Evolutionary conservation across 176 grass and related monocot species (phyloP).

Genomic region (Calamus simplicifolius): DNA sequence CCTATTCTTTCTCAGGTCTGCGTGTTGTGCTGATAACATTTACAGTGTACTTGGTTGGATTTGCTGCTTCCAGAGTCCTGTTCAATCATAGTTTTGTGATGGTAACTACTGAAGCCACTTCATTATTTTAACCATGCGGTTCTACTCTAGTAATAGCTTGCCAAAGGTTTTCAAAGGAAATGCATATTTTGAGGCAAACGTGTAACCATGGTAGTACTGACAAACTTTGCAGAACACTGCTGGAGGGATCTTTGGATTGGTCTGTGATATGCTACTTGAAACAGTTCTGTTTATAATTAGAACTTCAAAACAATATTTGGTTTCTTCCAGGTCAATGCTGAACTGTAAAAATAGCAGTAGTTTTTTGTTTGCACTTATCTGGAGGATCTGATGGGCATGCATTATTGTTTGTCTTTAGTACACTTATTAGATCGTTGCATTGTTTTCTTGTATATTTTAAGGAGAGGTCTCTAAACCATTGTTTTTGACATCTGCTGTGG

Average conservation of each 20-base stretch:
- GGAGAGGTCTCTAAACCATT: no score
- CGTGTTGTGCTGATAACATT: constrained; percentile 86
- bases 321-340: constrained; percentile 21
- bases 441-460: no score
- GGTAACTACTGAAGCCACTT: constrained; percentile 33
- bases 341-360: constrained; percentile 52
- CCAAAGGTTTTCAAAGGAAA: constrained; percentile 1
- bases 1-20: constrained; percentile 34
- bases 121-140: not conserved
- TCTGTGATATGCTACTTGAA: constrained; percentile 81
- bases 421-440: no score
- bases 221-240: constrained; percentile 58
- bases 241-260: constrained; percentile 87
- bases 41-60: constrained; percentile 86
- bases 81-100: constrained; percentile 70
- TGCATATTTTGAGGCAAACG: no score
- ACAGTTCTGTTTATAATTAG: constrained; percentile 76
- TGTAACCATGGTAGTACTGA: no score
- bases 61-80: constrained; percentile 63
- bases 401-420: no score
- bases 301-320: constrained; percentile 54
- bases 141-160: not conserved
- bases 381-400: no score
- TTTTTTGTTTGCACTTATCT: not conserved
- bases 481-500: no score